phyloP scores from a whole-genome alignment of 345 rosid genomes.

The Cardiospermum halicacabum region DNA sequence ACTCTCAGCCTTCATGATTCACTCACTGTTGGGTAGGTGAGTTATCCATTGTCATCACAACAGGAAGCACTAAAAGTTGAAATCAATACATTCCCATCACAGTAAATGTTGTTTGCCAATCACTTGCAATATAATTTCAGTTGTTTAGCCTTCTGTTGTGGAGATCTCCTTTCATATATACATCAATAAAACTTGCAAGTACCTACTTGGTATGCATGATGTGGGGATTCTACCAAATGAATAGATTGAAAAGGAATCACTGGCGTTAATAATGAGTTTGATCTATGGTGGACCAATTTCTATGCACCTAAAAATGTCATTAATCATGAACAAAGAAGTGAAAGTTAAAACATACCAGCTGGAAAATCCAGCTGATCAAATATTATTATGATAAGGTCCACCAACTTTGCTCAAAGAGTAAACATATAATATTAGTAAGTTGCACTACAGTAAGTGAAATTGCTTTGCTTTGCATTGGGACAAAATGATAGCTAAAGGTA shows the following conservation, averaged over 20 bases:
- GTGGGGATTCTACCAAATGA: conserved; percentile 2
- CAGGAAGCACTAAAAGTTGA: neutral
- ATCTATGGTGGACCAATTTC: conserved; percentile 14
- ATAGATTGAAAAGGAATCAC: conserved; percentile 8
- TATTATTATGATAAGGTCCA: conserved; percentile 9
- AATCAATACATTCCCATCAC: neutral
- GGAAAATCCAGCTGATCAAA: conserved; percentile 4
- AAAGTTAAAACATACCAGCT: conserved; percentile 3
- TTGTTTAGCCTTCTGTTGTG: too few relatives aligned
- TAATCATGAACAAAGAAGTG: neutral
- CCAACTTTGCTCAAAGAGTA: conserved; percentile 15
- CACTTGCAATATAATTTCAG: too few relatives aligned
- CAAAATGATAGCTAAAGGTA: conserved; percentile 22
- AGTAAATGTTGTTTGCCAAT: neutral
- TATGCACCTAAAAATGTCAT: conserved; percentile 5
- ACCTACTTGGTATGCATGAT: too few relatives aligned
- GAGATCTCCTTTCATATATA: too few relatives aligned
- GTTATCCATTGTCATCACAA: neutral
- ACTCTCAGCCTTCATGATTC: neutral
- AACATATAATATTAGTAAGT: too few relatives aligned
- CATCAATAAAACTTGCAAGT: too few relatives aligned
- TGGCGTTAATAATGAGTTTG: neutral
- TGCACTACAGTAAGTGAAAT: conserved; percentile 4
- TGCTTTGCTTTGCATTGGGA: conserved; percentile 39
- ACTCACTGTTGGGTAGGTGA: neutral